phyloP scores from a whole-genome alignment of 139 green algal species.

The Coelastrella sp. region DNA sequence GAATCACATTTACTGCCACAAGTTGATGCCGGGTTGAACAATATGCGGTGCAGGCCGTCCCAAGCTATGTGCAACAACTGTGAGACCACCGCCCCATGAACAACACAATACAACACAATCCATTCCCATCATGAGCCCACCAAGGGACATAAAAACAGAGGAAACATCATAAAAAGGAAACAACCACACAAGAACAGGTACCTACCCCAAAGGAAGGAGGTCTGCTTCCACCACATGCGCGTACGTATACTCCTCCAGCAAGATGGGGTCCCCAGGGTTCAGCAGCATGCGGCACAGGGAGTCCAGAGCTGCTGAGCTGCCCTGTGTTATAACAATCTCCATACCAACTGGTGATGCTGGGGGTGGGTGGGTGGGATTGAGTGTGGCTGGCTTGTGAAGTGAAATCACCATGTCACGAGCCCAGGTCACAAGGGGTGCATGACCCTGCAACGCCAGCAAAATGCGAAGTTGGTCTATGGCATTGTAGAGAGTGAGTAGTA shows the following conservation, averaged over 20 bases:
- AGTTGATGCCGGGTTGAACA: too few relatives aligned
- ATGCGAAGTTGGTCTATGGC: not conserved
- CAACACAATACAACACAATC: not conserved
- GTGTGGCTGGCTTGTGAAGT: slow-evolving; percentile 20
- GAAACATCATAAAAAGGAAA: not conserved
- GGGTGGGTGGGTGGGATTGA: not conserved
- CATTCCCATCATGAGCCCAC: not conserved
- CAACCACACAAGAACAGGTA: not conserved
- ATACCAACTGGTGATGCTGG: not conserved
- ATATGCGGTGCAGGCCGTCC: too few relatives aligned
- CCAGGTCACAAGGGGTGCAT: slow-evolving; percentile 18
- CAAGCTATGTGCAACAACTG: too few relatives aligned
- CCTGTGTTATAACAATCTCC: slow-evolving; percentile 54
- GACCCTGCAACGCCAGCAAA: not conserved
- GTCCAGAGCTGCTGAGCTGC: slow-evolving; percentile 59
- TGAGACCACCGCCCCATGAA: too few relatives aligned
- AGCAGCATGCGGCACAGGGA: slow-evolving; percentile 64
- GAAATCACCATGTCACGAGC: not conserved
- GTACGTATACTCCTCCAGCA: slow-evolving; percentile 85
- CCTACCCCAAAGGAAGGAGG: slow-evolving; percentile 63
- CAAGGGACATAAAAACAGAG: too few relatives aligned
- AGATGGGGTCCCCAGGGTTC: slow-evolving; percentile 62
- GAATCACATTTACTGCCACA: not conserved
- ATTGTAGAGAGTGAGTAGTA: not conserved
- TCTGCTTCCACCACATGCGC: slow-evolving; percentile 73